Conservation (phyloP, 2,329 filamentous ascomycete genomes). For the Tolypocladium guangdongense region DNA sequence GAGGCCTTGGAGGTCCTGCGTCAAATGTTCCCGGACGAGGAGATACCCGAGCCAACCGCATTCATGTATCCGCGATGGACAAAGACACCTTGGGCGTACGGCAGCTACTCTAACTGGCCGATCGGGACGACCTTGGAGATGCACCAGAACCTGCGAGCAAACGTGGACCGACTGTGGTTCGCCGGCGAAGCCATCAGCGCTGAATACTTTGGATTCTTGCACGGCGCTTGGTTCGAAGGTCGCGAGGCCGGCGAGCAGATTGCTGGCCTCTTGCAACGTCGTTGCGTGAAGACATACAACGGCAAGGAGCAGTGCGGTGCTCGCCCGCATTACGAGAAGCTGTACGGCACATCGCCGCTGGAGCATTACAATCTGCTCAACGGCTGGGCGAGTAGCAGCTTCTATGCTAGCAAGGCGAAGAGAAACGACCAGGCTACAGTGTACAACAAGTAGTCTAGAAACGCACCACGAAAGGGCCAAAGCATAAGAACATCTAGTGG, state of each 20-base stretch:
- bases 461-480: too few species aligned
- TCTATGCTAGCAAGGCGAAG: slow-evolving; percentile 7
- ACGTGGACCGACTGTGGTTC: slow-evolving; percentile 49
- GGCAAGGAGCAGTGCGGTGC: slow-evolving; percentile 7
- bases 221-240: slow-evolving; percentile 50
- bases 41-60: slow-evolving; percentile 46
- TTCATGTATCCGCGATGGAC: slow-evolving; percentile 45
- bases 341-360: slow-evolving; percentile 21
- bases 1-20: slow-evolving; percentile 47
- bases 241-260: slow-evolving; percentile 34
- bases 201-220: slow-evolving; percentile 55
- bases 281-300: slow-evolving; percentile 7
- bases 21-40: slow-evolving; percentile 47
- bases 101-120: slow-evolving; percentile 61
- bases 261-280: slow-evolving; percentile 15
- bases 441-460: not conserved
- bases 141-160: slow-evolving; percentile 59
- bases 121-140: slow-evolving; percentile 49
- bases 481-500: not conserved
- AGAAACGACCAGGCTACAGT: not conserved
- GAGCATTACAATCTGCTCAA: slow-evolving; percentile 22
- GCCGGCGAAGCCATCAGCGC: slow-evolving; percentile 54
- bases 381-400: slow-evolving; percentile 26
- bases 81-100: slow-evolving; percentile 33
- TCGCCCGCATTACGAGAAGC: slow-evolving; percentile 9